Base-by-base conservation (phyloP, 495 filamentous ascomycete genomes). In the Cryomyces minteri region DNA sequence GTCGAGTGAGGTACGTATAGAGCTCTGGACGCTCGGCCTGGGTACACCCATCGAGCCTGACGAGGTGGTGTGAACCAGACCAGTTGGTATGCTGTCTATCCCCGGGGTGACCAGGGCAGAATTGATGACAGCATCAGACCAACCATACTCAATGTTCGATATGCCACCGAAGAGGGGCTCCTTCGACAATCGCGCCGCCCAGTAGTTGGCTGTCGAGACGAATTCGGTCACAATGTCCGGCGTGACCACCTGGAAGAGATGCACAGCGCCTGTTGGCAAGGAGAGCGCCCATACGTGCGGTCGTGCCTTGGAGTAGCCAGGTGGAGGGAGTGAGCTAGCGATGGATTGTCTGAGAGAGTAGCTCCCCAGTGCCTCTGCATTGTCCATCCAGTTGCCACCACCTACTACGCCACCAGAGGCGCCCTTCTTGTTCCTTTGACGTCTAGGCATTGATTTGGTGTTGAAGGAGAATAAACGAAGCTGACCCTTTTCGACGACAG, bases 71-170 rank as follows among this genome's bases (percentile, higher is more conserved):
- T 25, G 18, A 25, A 25, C 18, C 18, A 25, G 18, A 2, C 18
- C 18, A 2, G 31, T 1, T 28, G 47, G 9, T 37, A 36, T 29
- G 41, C 42, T 4, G 31, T 42, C 34, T 9, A 47, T 54, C 45
- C 55, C 29, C 31, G 44, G 44, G 39, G 61, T 64, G 6, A 65
- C 32, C 63, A 84, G 62, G 8, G 80, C 76, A 41, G 73, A 72
- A 54, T 92, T 88, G 55, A 94, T 77, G 52, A 94, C 71, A n/a
- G 72, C 67, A 40, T 94, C 88, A 45, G 83, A 81, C 90, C 92
- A 96, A 46, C 90, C 90, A 58, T 95, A 95, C 60, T 99, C 92
- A 43, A 96, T 80, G 54, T 95, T 99, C 64, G 84, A 92, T 54
- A 96, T 79, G 49, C 85, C 88, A 29, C 88, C 90, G 6, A 87